Conservation (phyloP, 345 rosid genomes). For the Abelmoschus esculentus region DNA sequence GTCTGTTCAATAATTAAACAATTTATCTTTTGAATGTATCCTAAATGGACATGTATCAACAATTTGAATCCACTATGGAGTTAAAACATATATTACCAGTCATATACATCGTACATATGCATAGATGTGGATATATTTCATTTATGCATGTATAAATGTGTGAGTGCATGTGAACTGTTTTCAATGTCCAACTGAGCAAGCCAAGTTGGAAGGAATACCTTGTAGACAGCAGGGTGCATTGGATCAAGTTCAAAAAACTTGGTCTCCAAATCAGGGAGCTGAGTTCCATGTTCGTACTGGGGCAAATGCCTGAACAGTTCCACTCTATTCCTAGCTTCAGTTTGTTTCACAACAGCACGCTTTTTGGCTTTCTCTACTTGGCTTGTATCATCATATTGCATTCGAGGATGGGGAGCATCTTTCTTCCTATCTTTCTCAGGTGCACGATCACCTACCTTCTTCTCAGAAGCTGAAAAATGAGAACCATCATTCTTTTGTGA, state of each 20-base stretch:
- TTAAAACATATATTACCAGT: background rate
- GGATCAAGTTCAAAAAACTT: slow-evolving; percentile 85
- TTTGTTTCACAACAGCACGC: slow-evolving; percentile 81
- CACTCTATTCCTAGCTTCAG: slow-evolving; percentile 81
- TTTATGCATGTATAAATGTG: background rate
- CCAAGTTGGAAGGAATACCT: slow-evolving; percentile 34
- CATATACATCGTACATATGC: background rate
- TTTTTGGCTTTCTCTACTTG: slow-evolving; percentile 90
- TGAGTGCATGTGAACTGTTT: background rate
- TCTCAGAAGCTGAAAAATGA: slow-evolving; percentile 51
- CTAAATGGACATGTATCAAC: background rate
- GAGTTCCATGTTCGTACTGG: slow-evolving; percentile 89
- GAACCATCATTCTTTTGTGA: slow-evolving; percentile 52
- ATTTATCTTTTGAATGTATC: background rate
- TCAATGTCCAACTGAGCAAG: background rate
- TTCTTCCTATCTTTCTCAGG: slow-evolving; percentile 86
- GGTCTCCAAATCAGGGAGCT: slow-evolving; percentile 74
- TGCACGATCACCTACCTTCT: slow-evolving; percentile 60
- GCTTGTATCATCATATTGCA: slow-evolving; percentile 87
- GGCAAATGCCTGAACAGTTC: slow-evolving; percentile 97
- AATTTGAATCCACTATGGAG: background rate
- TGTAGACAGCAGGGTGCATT: slow-evolving; percentile 87
- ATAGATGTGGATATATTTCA: background rate
- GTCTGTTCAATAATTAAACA: background rate
- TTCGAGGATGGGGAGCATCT: slow-evolving; percentile 90